Evolutionary conservation across 2,329 filamentous ascomycete genomes (phyloP), one percentile per base, ranked within the genome.

Genomic region (Calonectria hawksworthii): DNA sequence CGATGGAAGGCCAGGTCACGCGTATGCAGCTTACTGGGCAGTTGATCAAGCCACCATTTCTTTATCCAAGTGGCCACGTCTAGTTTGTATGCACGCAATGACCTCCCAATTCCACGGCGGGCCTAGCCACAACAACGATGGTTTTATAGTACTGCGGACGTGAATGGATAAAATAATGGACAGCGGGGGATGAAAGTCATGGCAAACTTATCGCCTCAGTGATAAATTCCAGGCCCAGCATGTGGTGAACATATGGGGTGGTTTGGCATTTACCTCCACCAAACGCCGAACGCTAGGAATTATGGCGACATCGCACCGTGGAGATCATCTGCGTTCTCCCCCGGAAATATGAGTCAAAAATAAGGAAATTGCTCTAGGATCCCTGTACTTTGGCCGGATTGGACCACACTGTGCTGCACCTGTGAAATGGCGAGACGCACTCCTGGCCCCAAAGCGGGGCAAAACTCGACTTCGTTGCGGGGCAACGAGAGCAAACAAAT

Each of bases 401-500:
- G 44, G 44, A 47, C 8, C n/a, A 23, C 1, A 8, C n/a, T 23
- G 10, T 13, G 21, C 44, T 47, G 44, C 44, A 13, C 44, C 44
- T 47, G 44, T 13, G 44, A 47, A 47, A 47, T 47, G 44, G 44
- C 44, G 9, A 47, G 44, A 47, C 41, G 18, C 41, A 44, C 41
- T 47, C 18, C 41, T n/a, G 11, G 11, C n/a, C 5, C 21, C 44
- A 23, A 23, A 47, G 44, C 44, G 44, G 44, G 44, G 44, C 44
- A 47, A 21, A 21, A 8, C 41, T 44, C n/a, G 7, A n/a, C 18
- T n/a, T 9, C 44, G 44, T 47, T 47, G 2, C 9, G 3, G 8
- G 56, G 18, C 59, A 36, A 73, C 77, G 74, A 74, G 67, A 32
- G 71, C 74, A 82, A 82, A 82, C 78, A 82, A 76, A 76, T 77